These are phyloP conservation scores for Toxicodendron radicans DNA, from an alignment of 345 rosid species.

Conservation along the genomic window DNA sequence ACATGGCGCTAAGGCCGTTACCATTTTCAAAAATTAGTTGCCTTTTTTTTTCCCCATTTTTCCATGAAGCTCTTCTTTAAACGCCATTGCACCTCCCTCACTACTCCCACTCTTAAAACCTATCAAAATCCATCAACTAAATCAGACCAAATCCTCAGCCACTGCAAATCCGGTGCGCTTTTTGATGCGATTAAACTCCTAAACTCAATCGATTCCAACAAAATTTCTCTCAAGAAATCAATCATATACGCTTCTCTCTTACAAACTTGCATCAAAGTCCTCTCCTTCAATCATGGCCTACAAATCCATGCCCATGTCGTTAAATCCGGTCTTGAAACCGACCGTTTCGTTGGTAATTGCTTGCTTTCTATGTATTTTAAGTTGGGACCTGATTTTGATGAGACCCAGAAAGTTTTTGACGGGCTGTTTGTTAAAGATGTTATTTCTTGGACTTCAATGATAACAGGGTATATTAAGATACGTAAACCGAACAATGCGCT, in stretches of 20 bases:
- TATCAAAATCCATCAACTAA: conserved; percentile 21
- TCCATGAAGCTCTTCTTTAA: conserved; percentile 48
- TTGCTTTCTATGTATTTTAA: conserved; percentile 78
- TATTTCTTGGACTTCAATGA: conserved; percentile 86
- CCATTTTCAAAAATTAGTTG: conserved; percentile 1
- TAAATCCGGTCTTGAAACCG: conserved; percentile 77
- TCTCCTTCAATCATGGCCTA: conserved; percentile 60
- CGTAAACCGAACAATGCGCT: conserved; percentile 53
- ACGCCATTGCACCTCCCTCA: conserved; percentile 44
- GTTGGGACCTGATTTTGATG: conserved; percentile 52
- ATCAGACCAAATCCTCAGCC: conserved; percentile 41
- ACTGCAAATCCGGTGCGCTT: conserved; percentile 59
- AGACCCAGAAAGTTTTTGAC: conserved; percentile 66
- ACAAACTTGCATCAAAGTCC: conserved; percentile 64
- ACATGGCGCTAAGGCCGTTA: neutral
- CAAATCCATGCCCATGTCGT: conserved; percentile 70
- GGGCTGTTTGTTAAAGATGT: conserved; percentile 60
- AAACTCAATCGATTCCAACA: conserved; percentile 35
- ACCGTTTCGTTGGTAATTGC: conserved; percentile 77
- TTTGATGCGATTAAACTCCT: conserved; percentile 54
- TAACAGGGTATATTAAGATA: conserved; percentile 59
- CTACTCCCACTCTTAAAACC: conserved; percentile 22
- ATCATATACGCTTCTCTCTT: conserved; percentile 63
- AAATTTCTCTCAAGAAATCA: conserved; percentile 43
- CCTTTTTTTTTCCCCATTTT: neutral